These are phyloP conservation scores for Physcomitrellopsis africana DNA, from an alignment of 225 moss, liverwort and hornwort genomes.

Conservation along the genomic window DNA sequence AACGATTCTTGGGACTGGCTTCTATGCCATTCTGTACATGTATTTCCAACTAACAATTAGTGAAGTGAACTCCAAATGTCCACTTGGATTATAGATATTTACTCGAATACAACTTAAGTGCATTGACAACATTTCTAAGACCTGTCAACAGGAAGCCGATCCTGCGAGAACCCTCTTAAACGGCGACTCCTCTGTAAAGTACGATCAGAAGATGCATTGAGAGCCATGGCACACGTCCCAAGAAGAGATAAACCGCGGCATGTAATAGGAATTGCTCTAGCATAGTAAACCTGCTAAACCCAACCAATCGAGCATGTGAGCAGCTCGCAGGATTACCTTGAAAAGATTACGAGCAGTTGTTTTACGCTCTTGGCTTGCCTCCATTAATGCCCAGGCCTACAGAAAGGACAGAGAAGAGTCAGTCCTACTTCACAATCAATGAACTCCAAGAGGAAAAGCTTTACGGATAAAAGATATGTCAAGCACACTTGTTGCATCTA, in stretches of 20 bases:
- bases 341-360: slow-evolving; percentile 85
- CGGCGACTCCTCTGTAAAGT: slow-evolving; percentile 11
- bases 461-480: neutral
- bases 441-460: slow-evolving; percentile 23
- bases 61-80: neutral
- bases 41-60: slow-evolving; percentile 14
- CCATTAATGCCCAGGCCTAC: slow-evolving; percentile 98
- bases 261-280: slow-evolving; percentile 17
- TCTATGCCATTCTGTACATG: slow-evolving; percentile 81
- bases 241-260: slow-evolving; percentile 11
- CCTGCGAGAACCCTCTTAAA: slow-evolving; percentile 6
- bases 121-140: slow-evolving; percentile 17
- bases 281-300: slow-evolving; percentile 2
- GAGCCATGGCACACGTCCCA: neutral
- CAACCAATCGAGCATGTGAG: neutral
- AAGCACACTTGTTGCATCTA: slow-evolving; percentile 2
- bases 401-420: slow-evolving; percentile 32
- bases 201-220: neutral
- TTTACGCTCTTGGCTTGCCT: slow-evolving; percentile 63
- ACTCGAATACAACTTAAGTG: slow-evolving; percentile 13
- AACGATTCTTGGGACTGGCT: slow-evolving; percentile 97
- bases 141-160: neutral
- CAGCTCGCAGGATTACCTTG: slow-evolving; percentile 60
- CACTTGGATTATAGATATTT: slow-evolving; percentile 19
- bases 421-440: slow-evolving; percentile 26